Base-by-base conservation (phyloP, 371 early-diverging fungal genomes). In the Nosema muscidifuracis region DNA sequence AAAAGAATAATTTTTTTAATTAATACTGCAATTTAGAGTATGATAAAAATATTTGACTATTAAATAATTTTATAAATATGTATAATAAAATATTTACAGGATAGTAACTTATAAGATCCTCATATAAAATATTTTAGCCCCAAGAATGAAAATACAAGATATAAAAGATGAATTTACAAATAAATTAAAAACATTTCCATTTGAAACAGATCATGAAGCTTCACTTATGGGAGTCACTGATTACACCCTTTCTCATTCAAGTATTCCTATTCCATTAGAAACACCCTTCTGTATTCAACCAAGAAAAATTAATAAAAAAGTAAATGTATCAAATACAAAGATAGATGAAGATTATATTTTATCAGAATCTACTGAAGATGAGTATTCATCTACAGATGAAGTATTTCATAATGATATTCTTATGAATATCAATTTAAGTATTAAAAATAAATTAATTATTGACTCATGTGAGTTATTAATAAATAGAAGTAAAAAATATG, bases 171-270 rank as follows among this genome's bases (percentile, higher is more conserved):
- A 56, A 44, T 76, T 56, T 61, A 12, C 55, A 22, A 30, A 62
- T 42, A 65, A 71, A 31, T 62, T 76, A 28, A 28, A 43, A 43
- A 40, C 40, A 0, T 76, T 33, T 67, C 77, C 72, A n/a, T 76
- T 76, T 62, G 44, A 50, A 31, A 66, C 43, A 18, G 38, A 57
- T 13, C 67, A 71, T 22, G 67, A 76, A 43, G 72, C 77, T 16
- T 10, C 4, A 28, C 30, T 13, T 9, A 20, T 47, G 30, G 67
- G 67, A 1, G 12, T 76, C 28, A 18, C 26, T 30, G 15, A 65
- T 2, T 76, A 60, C 36, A 55, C 1, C 0, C 15, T 60, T 10
- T 13, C 3, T 10, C 6, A 31, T 10, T 0, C 9, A 16, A 60
- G 20, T 10, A 28, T 28, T 24, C 44, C 15, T 22, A 60, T 67